A percentile compares a stretch with the other conserved stretches of the same genome.
Evolutionary conservation across 331 rosid species (phyloP).

Genomic region (Quercus tomentella): DNA sequence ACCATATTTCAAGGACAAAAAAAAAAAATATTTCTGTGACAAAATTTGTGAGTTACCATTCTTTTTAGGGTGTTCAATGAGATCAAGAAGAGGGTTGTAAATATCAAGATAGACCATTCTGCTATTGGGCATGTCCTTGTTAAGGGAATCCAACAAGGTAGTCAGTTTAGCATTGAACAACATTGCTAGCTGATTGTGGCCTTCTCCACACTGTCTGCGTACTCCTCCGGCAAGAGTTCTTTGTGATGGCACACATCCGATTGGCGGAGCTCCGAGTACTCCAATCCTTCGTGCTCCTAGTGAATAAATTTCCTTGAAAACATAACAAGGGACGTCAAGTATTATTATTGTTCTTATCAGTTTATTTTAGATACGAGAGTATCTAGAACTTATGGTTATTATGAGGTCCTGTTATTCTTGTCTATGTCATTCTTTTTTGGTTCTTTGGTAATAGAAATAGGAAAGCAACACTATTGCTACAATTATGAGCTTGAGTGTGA

Average conservation of each 20-base stretch:
- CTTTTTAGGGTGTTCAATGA: constrained; percentile 37
- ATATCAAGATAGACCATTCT: constrained; percentile 45
- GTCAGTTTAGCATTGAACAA: constrained; percentile 52
- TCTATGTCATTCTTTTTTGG: no score
- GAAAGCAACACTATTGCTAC: not conserved
- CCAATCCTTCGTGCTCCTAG: constrained; percentile 69
- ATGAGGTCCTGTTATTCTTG: no score
- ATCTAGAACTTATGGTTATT: no score
- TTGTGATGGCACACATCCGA: constrained; percentile 70
- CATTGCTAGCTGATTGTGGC: constrained; percentile 45
- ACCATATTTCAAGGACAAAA: not conserved
- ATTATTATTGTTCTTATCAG: not conserved
- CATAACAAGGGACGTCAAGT: not conserved
- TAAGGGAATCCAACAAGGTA: constrained; percentile 26
- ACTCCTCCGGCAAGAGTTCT: constrained; percentile 58
- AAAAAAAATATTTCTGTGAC: no score
- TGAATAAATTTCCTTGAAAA: constrained; percentile 37
- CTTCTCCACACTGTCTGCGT: constrained; percentile 32
- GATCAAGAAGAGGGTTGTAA: constrained; percentile 50
- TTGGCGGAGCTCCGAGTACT: constrained; percentile 55
- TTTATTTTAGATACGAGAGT: not conserved
- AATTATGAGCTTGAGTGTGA: not conserved
- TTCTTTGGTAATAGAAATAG: not conserved
- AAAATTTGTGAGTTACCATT: constrained; percentile 29
- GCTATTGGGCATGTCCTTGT: constrained; percentile 13